Evolutionary conservation across 495 filamentous ascomycete species (phyloP).

Genomic region (Xylaria grammica): DNA sequence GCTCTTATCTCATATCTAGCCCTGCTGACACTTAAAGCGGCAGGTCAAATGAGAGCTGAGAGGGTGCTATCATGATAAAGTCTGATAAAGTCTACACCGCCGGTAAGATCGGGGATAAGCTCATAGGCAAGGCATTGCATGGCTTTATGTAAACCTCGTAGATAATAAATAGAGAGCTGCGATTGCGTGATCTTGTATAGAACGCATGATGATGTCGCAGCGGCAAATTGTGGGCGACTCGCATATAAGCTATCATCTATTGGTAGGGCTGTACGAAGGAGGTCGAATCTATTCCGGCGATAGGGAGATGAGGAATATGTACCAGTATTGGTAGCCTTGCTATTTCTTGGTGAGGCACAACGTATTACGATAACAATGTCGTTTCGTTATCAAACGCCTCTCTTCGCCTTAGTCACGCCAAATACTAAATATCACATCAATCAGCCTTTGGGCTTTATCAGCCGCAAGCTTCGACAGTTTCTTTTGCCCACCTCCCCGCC

Average conservation of each 20-base stretch:
- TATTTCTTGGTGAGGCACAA: conserved; percentile 10
- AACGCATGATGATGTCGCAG: background rate
- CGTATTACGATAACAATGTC: background rate
- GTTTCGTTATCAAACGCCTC: background rate
- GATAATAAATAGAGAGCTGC: background rate
- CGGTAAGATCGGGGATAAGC: background rate
- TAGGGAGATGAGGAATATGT: too few species aligned
- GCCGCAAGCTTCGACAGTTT: background rate
- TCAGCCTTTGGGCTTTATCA: conserved; percentile 6
- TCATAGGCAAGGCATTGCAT: background rate
- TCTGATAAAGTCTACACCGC: conserved; percentile 11
- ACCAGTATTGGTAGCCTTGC: conserved; percentile 10
- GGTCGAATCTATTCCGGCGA: background rate
- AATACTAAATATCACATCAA: conserved; percentile 4
- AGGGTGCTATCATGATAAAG: conserved; percentile 16
- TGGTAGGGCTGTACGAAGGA: conserved; percentile 5
- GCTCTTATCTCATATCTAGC: conserved; percentile 3
- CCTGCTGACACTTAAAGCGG: conserved; percentile 9
- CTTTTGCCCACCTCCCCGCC: background rate
- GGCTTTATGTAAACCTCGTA: background rate
- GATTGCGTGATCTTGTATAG: conserved; percentile 9
- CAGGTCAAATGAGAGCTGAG: conserved; percentile 1
- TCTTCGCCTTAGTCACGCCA: background rate
- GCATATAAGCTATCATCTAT: background rate
- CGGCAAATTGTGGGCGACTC: conserved; percentile 4